These are phyloP conservation scores for Beauveria medogensis DNA, from an alignment of 2,329 filamentous ascomycete genomes.

Conservation along the genomic window DNA sequence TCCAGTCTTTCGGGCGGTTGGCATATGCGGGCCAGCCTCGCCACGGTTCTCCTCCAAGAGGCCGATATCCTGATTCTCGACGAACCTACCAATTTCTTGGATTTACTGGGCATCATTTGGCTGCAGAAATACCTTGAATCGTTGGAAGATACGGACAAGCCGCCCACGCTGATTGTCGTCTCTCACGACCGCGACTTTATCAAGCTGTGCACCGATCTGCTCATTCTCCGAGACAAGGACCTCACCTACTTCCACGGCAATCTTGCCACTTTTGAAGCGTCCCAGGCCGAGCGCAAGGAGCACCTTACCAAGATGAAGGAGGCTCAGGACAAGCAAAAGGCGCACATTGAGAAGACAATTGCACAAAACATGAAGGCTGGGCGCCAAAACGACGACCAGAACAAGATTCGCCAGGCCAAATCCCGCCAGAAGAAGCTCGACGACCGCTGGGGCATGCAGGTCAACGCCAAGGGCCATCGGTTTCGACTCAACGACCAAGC, in stretches of 20 bases:
- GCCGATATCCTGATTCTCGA: conserved; percentile 75
- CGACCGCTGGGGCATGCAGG: conserved; percentile 69
- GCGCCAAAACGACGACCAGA: conserved; percentile 71
- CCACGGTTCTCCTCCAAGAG: conserved; percentile 59
- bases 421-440: conserved; percentile 79
- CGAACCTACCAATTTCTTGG: conserved; percentile 82
- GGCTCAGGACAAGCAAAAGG: conserved; percentile 70
- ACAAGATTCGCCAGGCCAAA: conserved; percentile 79
- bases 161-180: conserved; percentile 65
- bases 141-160: conserved; percentile 41
- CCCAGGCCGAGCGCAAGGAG: conserved; percentile 58
- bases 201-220: conserved; percentile 66
- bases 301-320: conserved; percentile 70
- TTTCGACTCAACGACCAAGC: conserved; percentile 75
- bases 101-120: conserved; percentile 78
- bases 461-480: conserved; percentile 60
- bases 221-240: conserved; percentile 65
- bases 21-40: conserved; percentile 62
- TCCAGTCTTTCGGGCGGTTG: conserved; percentile 68
- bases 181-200: conserved; percentile 81
- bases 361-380: conserved; percentile 66
- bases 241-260: conserved; percentile 70
- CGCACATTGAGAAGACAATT: conserved; percentile 74
- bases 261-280: conserved; percentile 61
- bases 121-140: conserved; percentile 63